Base-by-base conservation (phyloP, 2,329 filamentous ascomycete genomes). In the Alternaria arborescens region DNA sequence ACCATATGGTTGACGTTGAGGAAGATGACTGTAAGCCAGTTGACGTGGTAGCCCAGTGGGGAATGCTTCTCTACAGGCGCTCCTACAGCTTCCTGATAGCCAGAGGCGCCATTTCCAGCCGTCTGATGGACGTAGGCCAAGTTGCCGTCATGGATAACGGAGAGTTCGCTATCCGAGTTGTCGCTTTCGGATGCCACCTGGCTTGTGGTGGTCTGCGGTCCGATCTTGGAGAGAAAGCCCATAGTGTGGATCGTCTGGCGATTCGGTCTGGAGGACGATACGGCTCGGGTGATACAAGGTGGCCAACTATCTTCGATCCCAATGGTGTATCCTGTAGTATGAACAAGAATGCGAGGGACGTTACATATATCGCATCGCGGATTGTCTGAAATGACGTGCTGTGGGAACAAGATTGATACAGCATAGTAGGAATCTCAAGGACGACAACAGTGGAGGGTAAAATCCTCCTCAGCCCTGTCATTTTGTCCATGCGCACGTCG, bases 1-100 rank as follows among this genome's bases (percentile, higher is more conserved):
- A 76, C 62, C 73, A 76, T 76, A 52, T 76, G 38, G 38, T 65
- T 68, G n/a, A 75, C 65, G 43, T 76, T 76, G 48, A 75, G 59
- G 26, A 74, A 75, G 5, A 76, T 46, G 20, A 76, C 71, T 8
- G 71, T 70, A 36, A 64, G 63, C 65, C 66, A 74, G 14, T 71
- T 70, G 28, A 76, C 72, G 51, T 75, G 71, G 52, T 75, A 76
- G 11, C 72, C 72, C 51, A 76, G 50, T 14, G 73, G 73, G 47
- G 69, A 71, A 28, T 72, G 54, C n/a, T 68, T 65, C 48, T 76
- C 73, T 4, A 76, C 68, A 2, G 73, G 73, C 11, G 72, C 73
- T 4, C 73, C 73, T 36, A 68, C 72, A 3, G 52, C 70, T 64
- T 76, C 73, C 47, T 76, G 72, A 26, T 67, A 71, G 4, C 72